phyloP scores from a whole-genome alignment of 2,329 filamentous ascomycete genomes.

The Ophiocordyceps unilateralis region DNA sequence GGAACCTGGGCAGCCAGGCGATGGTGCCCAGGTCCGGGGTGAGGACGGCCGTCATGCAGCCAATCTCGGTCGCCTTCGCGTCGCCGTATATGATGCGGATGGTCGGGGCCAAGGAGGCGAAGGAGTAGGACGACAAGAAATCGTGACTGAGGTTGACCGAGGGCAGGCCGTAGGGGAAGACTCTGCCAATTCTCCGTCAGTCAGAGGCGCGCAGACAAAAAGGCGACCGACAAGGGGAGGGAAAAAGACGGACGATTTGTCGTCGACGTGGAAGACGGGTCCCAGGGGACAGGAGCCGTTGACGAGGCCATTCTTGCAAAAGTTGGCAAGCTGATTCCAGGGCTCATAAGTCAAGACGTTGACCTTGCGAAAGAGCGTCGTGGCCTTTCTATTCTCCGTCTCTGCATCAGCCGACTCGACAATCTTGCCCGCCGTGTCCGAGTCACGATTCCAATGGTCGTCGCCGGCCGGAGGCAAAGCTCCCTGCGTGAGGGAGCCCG shows the following conservation, averaged over 20 bases:
- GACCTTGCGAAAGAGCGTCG: conserved; percentile 56
- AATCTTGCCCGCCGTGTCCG: conserved; percentile 56
- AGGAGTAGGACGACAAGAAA: conserved; percentile 69
- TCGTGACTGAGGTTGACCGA: conserved; percentile 58
- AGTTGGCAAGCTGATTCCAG: conserved; percentile 36
- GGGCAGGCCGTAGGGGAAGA: conserved; percentile 34
- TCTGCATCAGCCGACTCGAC: conserved; percentile 36
- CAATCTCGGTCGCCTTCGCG: conserved; percentile 41
- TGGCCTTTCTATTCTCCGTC: conserved; percentile 35
- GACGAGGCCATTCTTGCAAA: conserved; percentile 45
- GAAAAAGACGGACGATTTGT: conserved; percentile 34
- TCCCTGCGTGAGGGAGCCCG: conserved; percentile 45
- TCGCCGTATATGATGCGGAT: conserved; percentile 66
- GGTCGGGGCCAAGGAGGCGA: conserved; percentile 62
- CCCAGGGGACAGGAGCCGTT: conserved; percentile 57
- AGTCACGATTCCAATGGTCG: conserved; percentile 45
- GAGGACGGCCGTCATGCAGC: conserved; percentile 65
- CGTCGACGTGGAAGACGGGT: conserved; percentile 22
- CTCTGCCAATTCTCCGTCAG: conserved; percentile 3
- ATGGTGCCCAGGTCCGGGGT: conserved; percentile 68
- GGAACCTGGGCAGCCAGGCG: conserved; percentile 51
- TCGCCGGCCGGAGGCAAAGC: conserved; percentile 39
- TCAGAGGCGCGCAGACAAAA: neutral
- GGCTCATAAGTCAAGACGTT: conserved; percentile 65
- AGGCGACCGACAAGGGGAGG: neutral